Percentiles rank a stretch among this genome's conserved stretches.
Evolutionary conservation across 2,329 filamentous ascomycete species (phyloP).

Genomic region (Parafenestella ontariensis): DNA sequence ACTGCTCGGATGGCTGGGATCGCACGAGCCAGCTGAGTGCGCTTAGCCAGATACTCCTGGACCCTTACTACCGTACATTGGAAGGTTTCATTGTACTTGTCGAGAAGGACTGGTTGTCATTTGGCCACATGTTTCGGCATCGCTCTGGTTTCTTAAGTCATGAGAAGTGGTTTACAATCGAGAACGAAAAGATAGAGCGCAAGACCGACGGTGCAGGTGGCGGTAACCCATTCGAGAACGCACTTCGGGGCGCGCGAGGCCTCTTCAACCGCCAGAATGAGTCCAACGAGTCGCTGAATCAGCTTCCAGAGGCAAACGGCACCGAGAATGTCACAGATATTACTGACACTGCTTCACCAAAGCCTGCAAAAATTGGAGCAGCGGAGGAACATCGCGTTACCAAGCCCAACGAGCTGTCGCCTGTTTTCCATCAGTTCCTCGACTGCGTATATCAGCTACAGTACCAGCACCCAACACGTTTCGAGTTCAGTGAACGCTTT

Average conservation of each 20-base stretch:
- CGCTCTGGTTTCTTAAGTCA: constrained; percentile 87
- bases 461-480: constrained; percentile 83
- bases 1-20: constrained; percentile 99
- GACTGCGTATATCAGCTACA: constrained; percentile 92
- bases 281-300: constrained; percentile 68
- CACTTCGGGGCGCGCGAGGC: constrained; percentile 81
- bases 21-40: constrained; percentile 94
- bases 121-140: constrained; percentile 96
- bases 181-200: constrained; percentile 76
- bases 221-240: constrained; percentile 83
- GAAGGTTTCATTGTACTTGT: constrained; percentile 93
- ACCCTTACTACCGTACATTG: constrained; percentile 92
- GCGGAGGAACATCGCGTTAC: constrained; percentile 72
- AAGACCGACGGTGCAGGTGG: constrained; percentile 41
- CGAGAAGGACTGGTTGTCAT: constrained; percentile 97
- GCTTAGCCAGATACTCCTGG: constrained; percentile 88
- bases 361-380: constrained; percentile 47
- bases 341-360: constrained; percentile 46
- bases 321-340: constrained; percentile 58
- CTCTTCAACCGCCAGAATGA: constrained; percentile 85
- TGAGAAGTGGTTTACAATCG: constrained; percentile 91
- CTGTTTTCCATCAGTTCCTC: constrained; percentile 97
- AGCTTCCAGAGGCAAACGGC: constrained; percentile 59
- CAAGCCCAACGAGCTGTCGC: constrained; percentile 87
- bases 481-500: constrained; percentile 97